Evolutionary conservation across 441 rosid genomes (phyloP).

Genomic region (Populus tomentosa): DNA sequence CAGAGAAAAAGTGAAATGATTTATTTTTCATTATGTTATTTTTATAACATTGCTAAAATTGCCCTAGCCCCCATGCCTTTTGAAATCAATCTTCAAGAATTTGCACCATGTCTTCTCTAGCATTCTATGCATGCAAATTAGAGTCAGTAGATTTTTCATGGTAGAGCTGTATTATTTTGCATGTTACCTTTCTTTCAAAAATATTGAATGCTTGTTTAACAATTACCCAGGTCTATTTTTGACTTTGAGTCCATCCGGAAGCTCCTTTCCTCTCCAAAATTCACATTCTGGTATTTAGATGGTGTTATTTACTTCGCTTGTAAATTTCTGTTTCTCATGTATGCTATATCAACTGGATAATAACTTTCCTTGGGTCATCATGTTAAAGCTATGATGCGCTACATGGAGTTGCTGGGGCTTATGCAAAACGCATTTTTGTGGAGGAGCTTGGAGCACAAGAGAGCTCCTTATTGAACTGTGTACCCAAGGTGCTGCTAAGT

Average conservation of each 20-base stretch:
- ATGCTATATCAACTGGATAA: not conserved
- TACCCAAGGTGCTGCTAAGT: slow-evolving; percentile 63
- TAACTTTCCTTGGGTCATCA: not conserved
- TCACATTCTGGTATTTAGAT: slow-evolving; percentile 76
- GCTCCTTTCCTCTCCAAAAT: slow-evolving; percentile 81
- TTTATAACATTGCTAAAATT: not conserved
- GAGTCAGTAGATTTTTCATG: too few species aligned
- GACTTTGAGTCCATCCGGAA: slow-evolving; percentile 72
- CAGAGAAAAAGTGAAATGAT: not conserved
- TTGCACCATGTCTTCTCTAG: not conserved
- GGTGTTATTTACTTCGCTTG: slow-evolving; percentile 8
- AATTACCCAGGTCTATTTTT: slow-evolving; percentile 76
- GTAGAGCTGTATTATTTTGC: too few species aligned
- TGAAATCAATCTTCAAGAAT: not conserved
- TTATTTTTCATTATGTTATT: not conserved
- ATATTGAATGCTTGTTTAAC: not conserved
- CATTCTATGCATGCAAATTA: not conserved
- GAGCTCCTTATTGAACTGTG: slow-evolving; percentile 79
- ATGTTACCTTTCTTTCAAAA: not conserved
- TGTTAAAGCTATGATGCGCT: slow-evolving; percentile 82
- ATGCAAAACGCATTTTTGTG: slow-evolving; percentile 83
- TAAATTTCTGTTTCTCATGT: slow-evolving; percentile 2
- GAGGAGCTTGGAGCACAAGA: slow-evolving; percentile 93
- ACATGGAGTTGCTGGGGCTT: slow-evolving; percentile 98
- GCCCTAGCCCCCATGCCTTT: too few species aligned